These are phyloP conservation scores for Colletotrichum incanum DNA, from an alignment of 2,329 filamentous ascomycete species.

Conservation along the genomic window DNA sequence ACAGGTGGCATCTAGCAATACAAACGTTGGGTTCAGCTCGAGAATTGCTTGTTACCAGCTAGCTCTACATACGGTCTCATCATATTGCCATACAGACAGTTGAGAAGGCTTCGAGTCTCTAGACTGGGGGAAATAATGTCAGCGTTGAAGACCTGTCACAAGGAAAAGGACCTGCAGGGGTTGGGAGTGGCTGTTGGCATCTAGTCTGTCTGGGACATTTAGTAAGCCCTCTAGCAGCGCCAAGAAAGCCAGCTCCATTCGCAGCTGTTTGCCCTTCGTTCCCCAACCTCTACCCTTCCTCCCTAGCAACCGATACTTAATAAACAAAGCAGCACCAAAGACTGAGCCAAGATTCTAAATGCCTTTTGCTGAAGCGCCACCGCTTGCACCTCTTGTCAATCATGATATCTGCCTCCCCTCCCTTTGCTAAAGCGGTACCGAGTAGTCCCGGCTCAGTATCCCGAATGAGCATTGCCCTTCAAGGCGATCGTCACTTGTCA, in stretches of 20 bases:
- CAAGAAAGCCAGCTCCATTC: background rate
- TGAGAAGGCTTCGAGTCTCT: background rate
- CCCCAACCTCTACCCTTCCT: background rate
- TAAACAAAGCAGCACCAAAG: background rate
- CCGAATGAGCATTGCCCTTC: background rate
- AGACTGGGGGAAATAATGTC: background rate
- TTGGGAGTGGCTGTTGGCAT: background rate
- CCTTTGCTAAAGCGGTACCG: slow-evolving; percentile 5
- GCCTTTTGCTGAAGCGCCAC: background rate
- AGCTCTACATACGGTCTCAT: background rate
- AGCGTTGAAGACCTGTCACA: background rate
- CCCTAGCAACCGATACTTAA: background rate
- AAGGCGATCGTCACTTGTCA: background rate
- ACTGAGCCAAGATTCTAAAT: background rate
- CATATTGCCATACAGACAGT: too few relatives aligned
- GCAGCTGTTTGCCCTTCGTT: background rate
- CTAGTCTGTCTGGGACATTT: background rate
- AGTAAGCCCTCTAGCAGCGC: background rate
- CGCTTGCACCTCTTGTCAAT: background rate
- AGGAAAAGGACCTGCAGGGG: background rate
- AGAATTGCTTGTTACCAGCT: background rate
- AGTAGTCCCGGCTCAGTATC: background rate
- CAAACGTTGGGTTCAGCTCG: background rate
- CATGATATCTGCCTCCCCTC: slow-evolving; percentile 17
- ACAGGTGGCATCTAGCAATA: background rate